phyloP scores from a whole-genome alignment of 2,329 filamentous ascomycete species.

The Mariannaea sp. region DNA sequence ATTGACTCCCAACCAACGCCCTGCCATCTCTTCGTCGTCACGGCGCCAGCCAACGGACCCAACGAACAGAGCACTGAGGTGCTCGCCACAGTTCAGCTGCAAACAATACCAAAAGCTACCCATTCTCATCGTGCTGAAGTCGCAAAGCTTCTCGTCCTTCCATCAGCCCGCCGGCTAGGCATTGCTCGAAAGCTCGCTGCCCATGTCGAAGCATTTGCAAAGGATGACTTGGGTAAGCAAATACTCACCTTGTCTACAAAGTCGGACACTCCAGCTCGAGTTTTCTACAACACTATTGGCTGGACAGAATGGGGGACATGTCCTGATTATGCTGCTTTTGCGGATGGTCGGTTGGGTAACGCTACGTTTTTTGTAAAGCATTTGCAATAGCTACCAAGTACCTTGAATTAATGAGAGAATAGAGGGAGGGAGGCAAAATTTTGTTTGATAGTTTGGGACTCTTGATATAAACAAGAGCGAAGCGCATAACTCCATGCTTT shows the following conservation, averaged over 20 bases:
- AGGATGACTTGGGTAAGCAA: background rate
- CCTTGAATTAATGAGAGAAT: too few species aligned
- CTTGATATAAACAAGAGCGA: too few species aligned
- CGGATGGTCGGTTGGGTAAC: background rate
- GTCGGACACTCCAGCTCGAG: background rate
- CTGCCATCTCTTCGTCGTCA: background rate
- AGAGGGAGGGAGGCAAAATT: background rate
- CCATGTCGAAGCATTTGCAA: constrained; percentile 2
- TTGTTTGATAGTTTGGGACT: background rate
- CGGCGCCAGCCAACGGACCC: background rate
- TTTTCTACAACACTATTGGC: background rate
- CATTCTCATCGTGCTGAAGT: constrained; percentile 3
- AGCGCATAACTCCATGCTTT: too few species aligned
- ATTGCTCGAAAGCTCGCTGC: background rate
- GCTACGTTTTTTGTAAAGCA: constrained; percentile 3
- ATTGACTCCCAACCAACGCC: background rate
- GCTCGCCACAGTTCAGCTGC: background rate
- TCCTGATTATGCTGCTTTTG: constrained; percentile 4
- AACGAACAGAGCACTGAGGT: background rate
- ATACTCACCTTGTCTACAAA: background rate
- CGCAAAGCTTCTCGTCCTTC: constrained; percentile 1
- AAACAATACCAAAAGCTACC: constrained; percentile 4
- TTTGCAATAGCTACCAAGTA: background rate
- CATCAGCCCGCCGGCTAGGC: constrained; percentile 3
- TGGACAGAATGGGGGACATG: constrained; percentile 8